Evolutionary conservation across 805 yeast genomes (phyloP), one percentile per base, ranked within the genome.

Genomic region (Saccharomycopsis sp.): DNA sequence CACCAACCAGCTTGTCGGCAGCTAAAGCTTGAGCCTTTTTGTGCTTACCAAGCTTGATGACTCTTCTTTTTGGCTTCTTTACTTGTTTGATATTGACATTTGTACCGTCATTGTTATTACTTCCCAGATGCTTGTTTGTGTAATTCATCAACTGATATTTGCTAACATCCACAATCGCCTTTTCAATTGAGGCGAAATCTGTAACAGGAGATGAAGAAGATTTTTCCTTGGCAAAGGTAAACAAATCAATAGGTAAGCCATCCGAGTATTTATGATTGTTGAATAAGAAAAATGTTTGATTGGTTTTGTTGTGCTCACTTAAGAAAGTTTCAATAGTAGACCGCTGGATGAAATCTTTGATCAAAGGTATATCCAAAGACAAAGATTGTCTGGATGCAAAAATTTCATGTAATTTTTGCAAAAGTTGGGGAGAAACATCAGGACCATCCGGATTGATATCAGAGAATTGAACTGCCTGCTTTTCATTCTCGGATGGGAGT

Each of bases 321-420:
- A 46, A 26, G 17, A 25, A 46, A 17, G 37, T 39, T 38, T 56
- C 74, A 57, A 61, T 64, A 58, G 65, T 62, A 18, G 78, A 71
- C 46, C 86, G 63, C 50, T 74, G 79, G 15, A 78, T 67, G 2
- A 76, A 69, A 46, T 72, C 75, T 20, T 66, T 68, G 48, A 80
- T 69, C 23, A 65, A 62, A 3, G 83, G 77, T 1, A 83, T 69
- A 19, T 72, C 67, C 36, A 89, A 58, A n/a, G 83, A 75, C 46
- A 89, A 65, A 0, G 96, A 84, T 50, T 83, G 86, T 48, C 96
- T 72, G 2, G 89, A 77, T 12, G 80, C 74, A 36, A 76, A 72
- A 44, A 89, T 63, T 4, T 83, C 70, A 1, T 82, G 71, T 10
- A 88, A 65, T 52, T 80, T 69, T 54, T 77, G 65, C 68, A 78